These are phyloP conservation scores for Alternaria arborescens DNA, from an alignment of 2,329 filamentous ascomycete species.

Conservation along the genomic window DNA sequence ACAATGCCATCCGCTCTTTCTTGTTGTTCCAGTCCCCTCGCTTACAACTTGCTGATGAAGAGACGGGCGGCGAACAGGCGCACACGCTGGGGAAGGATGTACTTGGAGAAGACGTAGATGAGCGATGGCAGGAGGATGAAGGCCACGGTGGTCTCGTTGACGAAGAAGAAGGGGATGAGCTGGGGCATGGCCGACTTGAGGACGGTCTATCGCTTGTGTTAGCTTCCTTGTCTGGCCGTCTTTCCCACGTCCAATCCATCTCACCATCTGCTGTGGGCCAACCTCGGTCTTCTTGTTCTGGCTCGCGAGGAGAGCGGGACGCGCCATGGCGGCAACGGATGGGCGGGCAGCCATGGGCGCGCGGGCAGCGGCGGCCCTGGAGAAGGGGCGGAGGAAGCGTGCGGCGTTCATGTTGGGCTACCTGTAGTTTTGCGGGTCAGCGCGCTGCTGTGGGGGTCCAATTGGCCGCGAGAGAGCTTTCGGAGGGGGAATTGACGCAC, in stretches of 20 bases:
- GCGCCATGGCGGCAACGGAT: slow-evolving; percentile 41
- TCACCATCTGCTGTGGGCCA: slow-evolving; percentile 47
- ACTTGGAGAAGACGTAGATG: slow-evolving; percentile 57
- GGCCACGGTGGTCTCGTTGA: slow-evolving; percentile 55
- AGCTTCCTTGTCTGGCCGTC: slow-evolving; percentile 15
- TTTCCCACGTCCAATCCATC: background rate
- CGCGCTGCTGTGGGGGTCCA: slow-evolving; percentile 35
- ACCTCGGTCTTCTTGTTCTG: slow-evolving; percentile 50
- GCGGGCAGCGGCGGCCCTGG: slow-evolving; percentile 51
- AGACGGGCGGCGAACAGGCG: slow-evolving; percentile 53
- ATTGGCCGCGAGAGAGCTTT: slow-evolving; percentile 34
- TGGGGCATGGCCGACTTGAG: slow-evolving; percentile 56
- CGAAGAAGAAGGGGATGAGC: slow-evolving; percentile 57
- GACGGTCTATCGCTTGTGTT: slow-evolving; percentile 41
- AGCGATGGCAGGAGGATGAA: slow-evolving; percentile 54
- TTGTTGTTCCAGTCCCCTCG: background rate
- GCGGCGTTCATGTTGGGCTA: slow-evolving; percentile 54
- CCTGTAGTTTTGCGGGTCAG: slow-evolving; percentile 42
- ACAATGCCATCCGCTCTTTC: slow-evolving; percentile 33
- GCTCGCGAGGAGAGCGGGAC: slow-evolving; percentile 46
- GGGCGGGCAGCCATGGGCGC: slow-evolving; percentile 48
- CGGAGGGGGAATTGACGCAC: slow-evolving; percentile 40
- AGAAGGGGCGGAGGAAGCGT: slow-evolving; percentile 53
- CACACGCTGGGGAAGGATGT: slow-evolving; percentile 54
- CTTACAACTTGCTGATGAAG: slow-evolving; percentile 57